Evolutionary conservation across 2,329 filamentous ascomycete species (phyloP).

Genomic region (Dactylellina drechsleri): DNA sequence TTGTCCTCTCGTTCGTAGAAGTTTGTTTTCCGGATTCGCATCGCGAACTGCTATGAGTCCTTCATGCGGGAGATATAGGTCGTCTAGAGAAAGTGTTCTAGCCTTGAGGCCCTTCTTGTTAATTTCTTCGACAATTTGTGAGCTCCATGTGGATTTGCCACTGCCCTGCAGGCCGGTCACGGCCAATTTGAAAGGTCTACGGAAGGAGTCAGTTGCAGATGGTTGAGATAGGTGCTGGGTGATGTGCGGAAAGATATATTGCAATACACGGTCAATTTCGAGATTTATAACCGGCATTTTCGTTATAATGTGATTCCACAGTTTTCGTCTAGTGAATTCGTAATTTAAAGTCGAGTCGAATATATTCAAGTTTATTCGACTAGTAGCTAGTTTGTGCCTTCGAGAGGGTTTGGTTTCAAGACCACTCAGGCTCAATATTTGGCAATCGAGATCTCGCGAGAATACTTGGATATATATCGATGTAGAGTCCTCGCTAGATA

Average conservation of each 20-base stretch:
- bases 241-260: conserved; percentile 30
- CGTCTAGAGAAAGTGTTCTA: conserved; percentile 83
- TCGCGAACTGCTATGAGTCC: conserved; percentile 74
- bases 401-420: too few relatives aligned
- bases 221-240: conserved; percentile 21
- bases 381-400: too few relatives aligned
- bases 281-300: conserved; percentile 23
- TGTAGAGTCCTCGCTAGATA: too few relatives aligned
- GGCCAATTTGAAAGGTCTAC: conserved; percentile 79
- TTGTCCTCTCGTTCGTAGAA: conserved; percentile 84
- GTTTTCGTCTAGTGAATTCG: too few relatives aligned
- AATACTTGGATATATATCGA: too few relatives aligned
- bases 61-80: conserved; percentile 82
- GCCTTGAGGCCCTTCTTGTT: conserved; percentile 70
- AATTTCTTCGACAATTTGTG: conserved; percentile 72
- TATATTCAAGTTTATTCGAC: too few relatives aligned
- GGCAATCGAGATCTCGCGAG: too few relatives aligned
- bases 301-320: too few relatives aligned
- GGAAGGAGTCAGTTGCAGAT: conserved; percentile 11
- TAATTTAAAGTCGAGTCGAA: too few relatives aligned
- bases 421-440: too few relatives aligned
- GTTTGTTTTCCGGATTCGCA: conserved; percentile 74
- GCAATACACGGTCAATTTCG: conserved; percentile 25
- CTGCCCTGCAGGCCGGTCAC: conserved; percentile 92
- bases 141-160: conserved; percentile 89